Conservation (phyloP, 2,329 filamentous ascomycete genomes). For the Ophiostoma sp. region DNA sequence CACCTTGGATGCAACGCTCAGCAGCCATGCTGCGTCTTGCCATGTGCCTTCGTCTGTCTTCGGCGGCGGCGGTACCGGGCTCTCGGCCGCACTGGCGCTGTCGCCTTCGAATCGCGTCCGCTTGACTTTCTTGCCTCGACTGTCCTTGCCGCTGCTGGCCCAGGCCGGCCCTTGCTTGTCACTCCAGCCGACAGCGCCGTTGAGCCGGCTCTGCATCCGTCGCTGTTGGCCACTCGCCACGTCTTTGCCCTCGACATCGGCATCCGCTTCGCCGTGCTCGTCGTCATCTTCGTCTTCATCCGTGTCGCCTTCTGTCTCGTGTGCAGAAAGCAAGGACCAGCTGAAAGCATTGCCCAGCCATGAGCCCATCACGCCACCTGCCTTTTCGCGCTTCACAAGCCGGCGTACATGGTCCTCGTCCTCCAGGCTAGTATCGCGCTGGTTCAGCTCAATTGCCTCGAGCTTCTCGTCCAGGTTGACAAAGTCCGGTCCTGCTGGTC, state of each 20-base stretch:
- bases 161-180: constrained; percentile 12
- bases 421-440: constrained; percentile 42
- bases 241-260: too few relatives aligned
- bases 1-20: constrained; percentile 59
- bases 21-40: constrained; percentile 63
- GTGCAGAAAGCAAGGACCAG: constrained; percentile 58
- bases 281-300: constrained; percentile 36
- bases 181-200: constrained; percentile 20
- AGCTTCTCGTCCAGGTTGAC: constrained; percentile 56
- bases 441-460: constrained; percentile 46
- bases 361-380: constrained; percentile 47
- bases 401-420: constrained; percentile 56
- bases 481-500: constrained; percentile 53
- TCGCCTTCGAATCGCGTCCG: constrained; percentile 37
- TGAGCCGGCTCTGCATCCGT: constrained; percentile 23
- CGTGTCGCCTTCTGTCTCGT: constrained; percentile 51
- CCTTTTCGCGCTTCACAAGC: constrained; percentile 49
- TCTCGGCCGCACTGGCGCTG: constrained; percentile 38
- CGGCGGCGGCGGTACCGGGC: constrained; percentile 45
- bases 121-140: neutral
- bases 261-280: constrained; percentile 29
- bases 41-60: constrained; percentile 54
- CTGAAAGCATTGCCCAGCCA: constrained; percentile 56
- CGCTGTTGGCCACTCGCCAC: neutral
- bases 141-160: constrained; percentile 8